Percentiles rank a stretch among this genome's conserved stretches.
Conservation (phyloP, 2,329 filamentous ascomycete genomes). For the Neobulgaria alba region DNA sequence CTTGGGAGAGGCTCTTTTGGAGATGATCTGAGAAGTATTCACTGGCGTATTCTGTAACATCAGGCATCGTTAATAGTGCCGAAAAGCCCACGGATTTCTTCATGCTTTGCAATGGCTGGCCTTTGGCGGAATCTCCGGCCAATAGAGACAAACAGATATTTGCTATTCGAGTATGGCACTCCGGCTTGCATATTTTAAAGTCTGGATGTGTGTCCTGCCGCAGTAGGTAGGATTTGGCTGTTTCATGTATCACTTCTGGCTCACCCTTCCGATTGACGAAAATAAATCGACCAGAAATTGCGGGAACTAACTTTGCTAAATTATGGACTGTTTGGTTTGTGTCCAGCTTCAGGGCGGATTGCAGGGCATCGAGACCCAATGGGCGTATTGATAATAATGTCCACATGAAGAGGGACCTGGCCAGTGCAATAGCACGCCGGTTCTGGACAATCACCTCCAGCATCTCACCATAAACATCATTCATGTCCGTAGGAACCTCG, state of each 20-base stretch:
- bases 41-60: slow-evolving; percentile 4
- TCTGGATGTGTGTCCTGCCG: slow-evolving; percentile 17
- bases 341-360: slow-evolving; percentile 25
- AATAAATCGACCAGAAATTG: slow-evolving; percentile 28
- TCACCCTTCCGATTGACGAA: slow-evolving; percentile 15
- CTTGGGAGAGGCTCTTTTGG: slow-evolving; percentile 2
- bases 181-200: slow-evolving; percentile 19
- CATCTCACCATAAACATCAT: slow-evolving; percentile 9
- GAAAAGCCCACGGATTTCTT: slow-evolving; percentile 10
- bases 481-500: slow-evolving; percentile 29
- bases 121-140: slow-evolving; percentile 12
- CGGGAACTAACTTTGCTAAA: slow-evolving; percentile 18
- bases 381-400: slow-evolving; percentile 18
- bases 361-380: slow-evolving; percentile 22
- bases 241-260: slow-evolving; percentile 25
- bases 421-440: slow-evolving; percentile 19
- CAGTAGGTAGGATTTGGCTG: slow-evolving; percentile 25
- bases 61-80: background rate
- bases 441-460: slow-evolving; percentile 6
- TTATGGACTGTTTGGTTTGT: slow-evolving; percentile 21
- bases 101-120: background rate
- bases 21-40: slow-evolving; percentile 9
- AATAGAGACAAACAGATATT: slow-evolving; percentile 22
- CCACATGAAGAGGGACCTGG: slow-evolving; percentile 25
- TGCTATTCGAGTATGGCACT: slow-evolving; percentile 23